These are phyloP conservation scores for Termitomyces sp. DNA, from an alignment of 768 basidiomycete genomes.

Conservation along the genomic window DNA sequence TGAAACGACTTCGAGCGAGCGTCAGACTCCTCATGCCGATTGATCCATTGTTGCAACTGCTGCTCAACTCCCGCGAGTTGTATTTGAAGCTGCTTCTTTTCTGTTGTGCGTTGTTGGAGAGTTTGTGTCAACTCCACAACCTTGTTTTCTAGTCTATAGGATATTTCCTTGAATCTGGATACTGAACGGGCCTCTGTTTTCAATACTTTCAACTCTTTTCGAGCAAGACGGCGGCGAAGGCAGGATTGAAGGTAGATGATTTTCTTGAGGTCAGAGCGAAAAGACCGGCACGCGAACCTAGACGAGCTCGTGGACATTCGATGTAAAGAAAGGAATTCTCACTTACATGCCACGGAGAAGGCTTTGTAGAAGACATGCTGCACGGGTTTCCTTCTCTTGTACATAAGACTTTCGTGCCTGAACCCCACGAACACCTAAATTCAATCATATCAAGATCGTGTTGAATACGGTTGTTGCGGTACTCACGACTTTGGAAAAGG, in stretches of 20 bases:
- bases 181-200: constrained; percentile 93
- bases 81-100: constrained; percentile 83
- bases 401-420: constrained; percentile 59
- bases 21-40: constrained; percentile 86
- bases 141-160: constrained; percentile 97
- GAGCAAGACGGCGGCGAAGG: constrained; percentile 82
- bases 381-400: constrained; percentile 50
- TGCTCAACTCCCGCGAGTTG: constrained; percentile 76
- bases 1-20: constrained; percentile 68
- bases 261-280: constrained; percentile 57
- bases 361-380: constrained; percentile 73
- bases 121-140: constrained; percentile 97
- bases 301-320: background rate
- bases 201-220: constrained; percentile 78
- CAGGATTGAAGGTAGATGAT: constrained; percentile 90
- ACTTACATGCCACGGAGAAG: constrained; percentile 81
- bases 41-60: constrained; percentile 80
- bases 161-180: constrained; percentile 97
- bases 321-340: background rate
- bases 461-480: background rate
- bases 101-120: constrained; percentile 83
- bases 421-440: constrained; percentile 66
- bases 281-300: constrained; percentile 51
- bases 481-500: constrained; percentile 83
- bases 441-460: constrained; percentile 1